phyloP scores from a whole-genome alignment of 345 rosid species.

The Lepidium didymum region DNA sequence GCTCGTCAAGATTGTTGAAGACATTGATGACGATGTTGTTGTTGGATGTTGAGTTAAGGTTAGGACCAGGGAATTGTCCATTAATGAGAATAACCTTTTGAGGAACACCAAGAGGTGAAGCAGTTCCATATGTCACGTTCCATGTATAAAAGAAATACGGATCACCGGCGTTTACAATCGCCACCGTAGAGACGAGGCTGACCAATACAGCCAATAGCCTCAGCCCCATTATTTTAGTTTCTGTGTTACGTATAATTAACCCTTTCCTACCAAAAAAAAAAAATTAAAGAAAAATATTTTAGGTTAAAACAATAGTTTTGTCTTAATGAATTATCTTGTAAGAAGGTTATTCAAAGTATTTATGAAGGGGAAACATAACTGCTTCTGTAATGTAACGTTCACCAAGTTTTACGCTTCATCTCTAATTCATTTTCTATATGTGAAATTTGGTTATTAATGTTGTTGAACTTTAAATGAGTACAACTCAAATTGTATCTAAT shows the following conservation, averaged over 20 bases:
- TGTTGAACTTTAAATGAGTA: background rate
- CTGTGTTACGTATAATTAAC: constrained; percentile 27
- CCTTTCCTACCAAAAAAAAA: constrained; percentile 10
- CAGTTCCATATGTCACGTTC: constrained; percentile 53
- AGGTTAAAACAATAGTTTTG: background rate
- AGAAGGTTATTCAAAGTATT: background rate
- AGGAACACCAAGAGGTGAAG: constrained; percentile 45
- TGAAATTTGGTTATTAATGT: background rate
- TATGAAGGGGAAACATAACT: constrained; percentile 9
- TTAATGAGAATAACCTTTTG: constrained; percentile 71
- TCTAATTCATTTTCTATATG: constrained; percentile 25
- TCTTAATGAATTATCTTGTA: background rate
- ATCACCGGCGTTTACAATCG: constrained; percentile 45
- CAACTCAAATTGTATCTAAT: constrained; percentile 13
- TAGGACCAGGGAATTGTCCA: constrained; percentile 69
- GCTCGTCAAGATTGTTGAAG: constrained; percentile 71
- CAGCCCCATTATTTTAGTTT: constrained; percentile 3
- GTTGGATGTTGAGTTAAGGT: constrained; percentile 63
- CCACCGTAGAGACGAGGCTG: constrained; percentile 23
- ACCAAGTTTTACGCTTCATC: constrained; percentile 23
- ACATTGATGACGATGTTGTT: constrained; percentile 68
- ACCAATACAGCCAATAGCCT: constrained; percentile 9
- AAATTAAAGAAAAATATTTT: background rate
- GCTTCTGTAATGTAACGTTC: background rate
- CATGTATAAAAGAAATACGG: constrained; percentile 56